These are phyloP conservation scores for Fusarium coicis DNA, from an alignment of 2,329 filamentous ascomycete species.

Conservation along the genomic window DNA sequence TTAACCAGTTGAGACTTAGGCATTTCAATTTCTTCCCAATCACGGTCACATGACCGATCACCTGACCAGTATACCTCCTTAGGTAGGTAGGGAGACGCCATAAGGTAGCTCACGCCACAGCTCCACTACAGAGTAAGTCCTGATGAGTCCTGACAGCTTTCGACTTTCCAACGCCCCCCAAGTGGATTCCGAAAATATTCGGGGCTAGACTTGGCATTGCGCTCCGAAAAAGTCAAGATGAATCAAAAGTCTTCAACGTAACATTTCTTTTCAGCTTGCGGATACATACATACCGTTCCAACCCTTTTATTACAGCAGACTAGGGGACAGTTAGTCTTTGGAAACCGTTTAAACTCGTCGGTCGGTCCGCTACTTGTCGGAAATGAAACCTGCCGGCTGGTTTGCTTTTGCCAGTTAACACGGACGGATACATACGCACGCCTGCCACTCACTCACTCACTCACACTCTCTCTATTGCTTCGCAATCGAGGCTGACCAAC, in stretches of 20 bases:
- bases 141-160: background rate
- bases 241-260: slow-evolving; percentile 37
- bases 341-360: slow-evolving; percentile 14
- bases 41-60: slow-evolving; percentile 20
- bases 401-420: slow-evolving; percentile 38
- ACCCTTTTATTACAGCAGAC: background rate
- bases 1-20: background rate
- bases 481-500: background rate
- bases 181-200: slow-evolving; percentile 42
- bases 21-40: too few species aligned
- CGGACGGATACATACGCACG: background rate
- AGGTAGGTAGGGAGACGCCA: background rate
- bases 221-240: slow-evolving; percentile 22
- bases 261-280: slow-evolving; percentile 43
- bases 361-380: slow-evolving; percentile 29
- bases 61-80: slow-evolving; percentile 2
- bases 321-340: background rate
- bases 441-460: too few species aligned
- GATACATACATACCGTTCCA: slow-evolving; percentile 13
- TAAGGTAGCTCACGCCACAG: slow-evolving; percentile 15
- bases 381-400: slow-evolving; percentile 35
- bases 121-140: too few species aligned
- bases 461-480: background rate
- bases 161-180: background rate
- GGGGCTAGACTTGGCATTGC: slow-evolving; percentile 29